Base-by-base conservation (phyloP, 2,329 filamentous ascomycete species). In the Annulohypoxylon truncatum region DNA sequence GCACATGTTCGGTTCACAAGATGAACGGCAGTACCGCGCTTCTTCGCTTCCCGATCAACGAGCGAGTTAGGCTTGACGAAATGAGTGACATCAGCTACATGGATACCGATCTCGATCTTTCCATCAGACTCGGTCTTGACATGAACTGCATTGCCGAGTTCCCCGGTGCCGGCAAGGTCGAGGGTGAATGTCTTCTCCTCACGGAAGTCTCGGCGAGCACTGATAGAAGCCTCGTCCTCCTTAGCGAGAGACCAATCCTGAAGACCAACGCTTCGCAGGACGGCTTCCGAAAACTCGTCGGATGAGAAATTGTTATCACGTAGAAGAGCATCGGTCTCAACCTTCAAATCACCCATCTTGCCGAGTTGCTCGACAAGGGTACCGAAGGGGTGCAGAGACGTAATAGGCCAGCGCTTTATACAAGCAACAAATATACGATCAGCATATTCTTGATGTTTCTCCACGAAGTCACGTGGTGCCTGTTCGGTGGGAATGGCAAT, bases 351-450 rank as follows among this genome's bases (percentile, higher is more conserved):
- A 71, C 96, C 96, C 92, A 98, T 98, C 78, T 93, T 93, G 68
- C 96, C 96, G 57, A 99, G 90, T 81, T 97, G 93, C 82, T 99
- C 96, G 57, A 98, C 94, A 48, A 99, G 89, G 7, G 96, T 99
- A 77, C 96, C 96, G 75, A 99, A 99, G 29, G 96, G 96, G 82
- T 99, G 96, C 60, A 99, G 89, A n/a, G 96, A 99, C 26, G 96
- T 99, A 76, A 99, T 99, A 69, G 96, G 96, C 96, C 96, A 99
- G 77, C 96, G 90, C 87, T 99, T 99, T 82, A 99, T 99, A 83
- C 94, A 97, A 50, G 96, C 96, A 73, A 99, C 96, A 72, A 99
- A 99, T 75, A 99, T 99, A 75, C 94, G 92, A 81, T 97, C 96
- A 61, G 95, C 94, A 75, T 98, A 99, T 28, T 97, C 93, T 79